Evolutionary conservation across 257 asterid genomes (phyloP), one percentile per base, ranked within the genome.

Genomic region (Fraxinus anomala): DNA sequence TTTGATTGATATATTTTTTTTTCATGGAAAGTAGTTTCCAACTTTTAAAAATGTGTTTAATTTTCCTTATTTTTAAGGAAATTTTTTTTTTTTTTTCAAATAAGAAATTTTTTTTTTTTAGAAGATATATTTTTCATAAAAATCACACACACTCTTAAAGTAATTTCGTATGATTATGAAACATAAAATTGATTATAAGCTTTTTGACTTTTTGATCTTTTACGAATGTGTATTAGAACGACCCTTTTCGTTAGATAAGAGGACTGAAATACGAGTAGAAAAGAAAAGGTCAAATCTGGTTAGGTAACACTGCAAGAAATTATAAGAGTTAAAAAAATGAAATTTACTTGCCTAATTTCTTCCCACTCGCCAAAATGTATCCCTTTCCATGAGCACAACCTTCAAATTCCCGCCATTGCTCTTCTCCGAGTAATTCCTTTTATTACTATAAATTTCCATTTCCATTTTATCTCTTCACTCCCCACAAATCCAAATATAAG

Each of bases 321-420:
- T 47, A 16, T 47, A 14, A 14, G 6, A 44, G 19, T 14, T 44
- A 4, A 14, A 13, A 47, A 47, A 13, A 47, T 4, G 56, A 13
- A 12, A 47, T 54, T n/a, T 54, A 54, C n/a, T 54, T 6, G 24
- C 26, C 23, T 19, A 54, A 5, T 54, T 54, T 47, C 65, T 65
- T 72, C 65, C 39, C 71, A 70, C 78, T 85, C 91, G 92, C 91
- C 85, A 85, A 87, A 87, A 77, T 79, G 76, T 77, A 78, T 79
- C 63, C 75, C 42, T 16, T 65, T 75, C 56, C 66, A 78, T 73
- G 54, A 67, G 24, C 59, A 19, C 76, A 61, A 19, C 39, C 16
- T 77, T 70, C 82, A 14, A 28, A 68, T 80, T 87, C 91, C 96
- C 96, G 91, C 97, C 94, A 80, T 80, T 16, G 87, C 78, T 82